Evolutionary conservation across 2,329 filamentous ascomycete species (phyloP).

Genomic region (Clonostachys rosea): DNA sequence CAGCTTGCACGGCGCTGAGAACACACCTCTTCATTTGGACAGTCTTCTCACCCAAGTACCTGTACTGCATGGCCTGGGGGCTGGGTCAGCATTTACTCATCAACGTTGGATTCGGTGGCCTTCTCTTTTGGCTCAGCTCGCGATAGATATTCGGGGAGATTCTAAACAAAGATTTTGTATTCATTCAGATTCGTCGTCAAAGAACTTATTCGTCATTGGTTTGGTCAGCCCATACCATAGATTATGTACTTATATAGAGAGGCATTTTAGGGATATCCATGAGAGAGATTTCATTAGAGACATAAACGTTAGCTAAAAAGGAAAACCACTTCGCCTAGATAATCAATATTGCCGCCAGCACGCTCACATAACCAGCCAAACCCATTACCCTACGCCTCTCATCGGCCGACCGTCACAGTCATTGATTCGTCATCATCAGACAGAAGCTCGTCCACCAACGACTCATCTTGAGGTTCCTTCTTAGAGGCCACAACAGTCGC

Average conservation of each 20-base stretch:
- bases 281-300: neutral
- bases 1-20: conserved; percentile 75
- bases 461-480: conserved; percentile 23
- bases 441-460: conserved; percentile 30
- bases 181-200: neutral
- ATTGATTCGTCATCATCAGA: conserved; percentile 27
- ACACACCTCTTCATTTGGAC: conserved; percentile 98
- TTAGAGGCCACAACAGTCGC: conserved; percentile 20
- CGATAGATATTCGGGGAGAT: conserved; percentile 4
- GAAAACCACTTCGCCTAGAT: too few relatives aligned
- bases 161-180: neutral
- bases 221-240: too few relatives aligned
- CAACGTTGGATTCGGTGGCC: conserved; percentile 59
- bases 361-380: conserved; percentile 6
- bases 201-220: too few relatives aligned
- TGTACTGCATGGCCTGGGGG: conserved; percentile 89
- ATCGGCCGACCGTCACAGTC: neutral
- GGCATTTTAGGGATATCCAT: too few relatives aligned
- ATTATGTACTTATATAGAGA: too few relatives aligned
- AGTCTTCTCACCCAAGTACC: conserved; percentile 93
- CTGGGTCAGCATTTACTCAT: conserved; percentile 74
- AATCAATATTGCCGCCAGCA: too few relatives aligned
- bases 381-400: conserved; percentile 6
- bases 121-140: conserved; percentile 49
- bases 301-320: neutral